Percentiles rank a stretch among this genome's conserved stretches.
These are phyloP conservation scores for Herpetomonas samuelpessoai DNA, from an alignment of 208 protist genomes.

Conservation along the genomic window DNA sequence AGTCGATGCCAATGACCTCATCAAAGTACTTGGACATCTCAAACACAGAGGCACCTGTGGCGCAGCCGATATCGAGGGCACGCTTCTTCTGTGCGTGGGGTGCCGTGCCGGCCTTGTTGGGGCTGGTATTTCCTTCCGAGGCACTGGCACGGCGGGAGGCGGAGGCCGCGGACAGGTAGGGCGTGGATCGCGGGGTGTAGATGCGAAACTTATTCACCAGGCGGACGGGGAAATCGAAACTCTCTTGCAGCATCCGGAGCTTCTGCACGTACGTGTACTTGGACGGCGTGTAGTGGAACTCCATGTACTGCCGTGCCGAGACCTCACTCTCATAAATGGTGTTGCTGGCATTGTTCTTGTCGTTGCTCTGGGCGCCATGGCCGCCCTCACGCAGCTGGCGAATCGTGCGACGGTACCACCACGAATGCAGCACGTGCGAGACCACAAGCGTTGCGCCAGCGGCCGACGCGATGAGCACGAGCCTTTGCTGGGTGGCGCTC, in stretches of 20 bases:
- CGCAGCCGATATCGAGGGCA: conserved; percentile 80
- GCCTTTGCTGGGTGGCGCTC: no score
- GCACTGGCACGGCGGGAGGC: no score
- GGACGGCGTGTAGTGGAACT: conserved; percentile 80
- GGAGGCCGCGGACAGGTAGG: no score
- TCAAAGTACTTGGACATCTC: conserved; percentile 84
- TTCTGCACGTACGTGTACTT: conserved; percentile 41
- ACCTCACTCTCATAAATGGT: conserved; percentile 66
- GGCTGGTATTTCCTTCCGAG: no score
- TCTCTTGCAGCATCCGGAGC: conserved; percentile 34
- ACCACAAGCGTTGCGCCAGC: no score
- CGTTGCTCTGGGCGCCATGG: conserved; percentile 4
- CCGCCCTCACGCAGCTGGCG: background rate
- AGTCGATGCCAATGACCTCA: conserved; percentile 75
- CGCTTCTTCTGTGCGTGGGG: conserved; percentile 11
- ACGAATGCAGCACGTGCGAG: no score
- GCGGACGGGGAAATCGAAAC: conserved; percentile 73
- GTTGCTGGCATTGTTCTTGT: conserved; percentile 21
- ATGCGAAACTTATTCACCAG: conserved; percentile 55
- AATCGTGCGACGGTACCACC: background rate
- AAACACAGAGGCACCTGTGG: conserved; percentile 71
- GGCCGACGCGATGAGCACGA: no score
- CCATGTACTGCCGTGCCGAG: conserved; percentile 71
- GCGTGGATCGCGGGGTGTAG: no score
- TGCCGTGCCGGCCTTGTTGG: conserved; percentile 1